Evolutionary conservation across 805 yeast species (phyloP), one percentile per base, ranked within the genome.

Genomic region (Metschnikowia corniflorae): DNA sequence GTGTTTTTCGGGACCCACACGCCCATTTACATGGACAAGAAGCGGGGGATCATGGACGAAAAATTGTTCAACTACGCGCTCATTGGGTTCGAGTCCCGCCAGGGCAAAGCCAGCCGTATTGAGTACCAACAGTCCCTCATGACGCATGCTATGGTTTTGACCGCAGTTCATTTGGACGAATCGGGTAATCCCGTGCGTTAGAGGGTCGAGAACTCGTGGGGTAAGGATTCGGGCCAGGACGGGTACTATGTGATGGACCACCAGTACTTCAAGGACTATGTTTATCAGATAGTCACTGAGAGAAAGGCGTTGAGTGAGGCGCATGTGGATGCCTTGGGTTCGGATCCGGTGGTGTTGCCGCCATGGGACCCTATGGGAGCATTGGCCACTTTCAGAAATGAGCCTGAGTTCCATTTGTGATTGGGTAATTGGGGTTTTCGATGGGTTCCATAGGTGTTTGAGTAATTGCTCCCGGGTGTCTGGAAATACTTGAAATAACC

Each of bases 321-420:
- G 22, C 62, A 72, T 20, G 46, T 55, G 8, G 54, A 61, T 25
- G 53, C 67, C 36, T 65, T 70, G 43, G 63, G 68, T 23, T 73
- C 67, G 10, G 31, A 35, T 40, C 56, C 68, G 25, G 68, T 76
- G 39, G 72, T 71, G n/a, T 65, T 82, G 24, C 86, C 86, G 33
- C 77, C 84, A 8, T 82, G 86, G 77, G 89, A 82, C 54, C 87
- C 89, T 35, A 79, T 80, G 80, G 89, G 88, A 35, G 84, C 88
- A 2, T 58, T 82, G 36, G 88, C 88, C 24, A 39, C 39, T 10
- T 41, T 44, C 26, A 28, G 20, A 15, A 37, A 41, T 13, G 33
- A 37, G 32, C 33, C 35, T 10, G 27, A 25, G 8, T 8, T 25
- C 16, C 4, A 5, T 25, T 25, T 6, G 12, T 25, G 16, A 25